Conservation (phyloP, 768 basidiomycete species). For the Porphyrellus cyaneotinctus region DNA sequence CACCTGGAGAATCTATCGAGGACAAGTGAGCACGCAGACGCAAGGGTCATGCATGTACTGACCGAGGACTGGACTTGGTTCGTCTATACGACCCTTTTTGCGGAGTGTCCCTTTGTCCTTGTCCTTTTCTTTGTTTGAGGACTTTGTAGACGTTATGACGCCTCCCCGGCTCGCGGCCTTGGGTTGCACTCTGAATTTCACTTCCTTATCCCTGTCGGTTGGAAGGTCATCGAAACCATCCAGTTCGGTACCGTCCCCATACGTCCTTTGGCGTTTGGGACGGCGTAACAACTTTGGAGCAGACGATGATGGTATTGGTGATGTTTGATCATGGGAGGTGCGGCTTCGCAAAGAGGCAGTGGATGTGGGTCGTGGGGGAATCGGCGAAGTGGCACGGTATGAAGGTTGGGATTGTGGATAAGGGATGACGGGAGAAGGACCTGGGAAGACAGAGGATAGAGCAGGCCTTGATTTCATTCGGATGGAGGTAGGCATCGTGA, state of each 20-base stretch:
- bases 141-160: slow-evolving; percentile 43
- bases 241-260: slow-evolving; percentile 87
- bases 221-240: slow-evolving; percentile 86
- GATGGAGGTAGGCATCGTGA: slow-evolving; percentile 85
- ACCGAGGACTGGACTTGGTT: slow-evolving; percentile 40
- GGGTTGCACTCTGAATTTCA: slow-evolving; percentile 69
- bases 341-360: slow-evolving; percentile 43
- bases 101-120: slow-evolving; percentile 54
- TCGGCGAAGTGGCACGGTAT: slow-evolving; percentile 54
- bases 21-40: slow-evolving; percentile 1
- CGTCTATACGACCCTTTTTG: slow-evolving; percentile 51
- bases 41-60: slow-evolving; percentile 16
- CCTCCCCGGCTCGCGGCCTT: slow-evolving; percentile 59
- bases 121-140: slow-evolving; percentile 37
- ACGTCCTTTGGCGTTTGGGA: slow-evolving; percentile 73
- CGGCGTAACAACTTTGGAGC: slow-evolving; percentile 65
- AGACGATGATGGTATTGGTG: slow-evolving; percentile 40
- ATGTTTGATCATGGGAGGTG: slow-evolving; percentile 23
- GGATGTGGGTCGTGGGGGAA: slow-evolving; percentile 59
- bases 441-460: slow-evolving; percentile 70
- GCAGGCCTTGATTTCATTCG: slow-evolving; percentile 72
- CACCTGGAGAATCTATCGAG: slow-evolving; percentile 19
- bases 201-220: slow-evolving; percentile 80
- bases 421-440: slow-evolving; percentile 33
- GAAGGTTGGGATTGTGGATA: slow-evolving; percentile 31